A percentile compares a stretch with the other conserved stretches of the same genome.
These are phyloP conservation scores for Acacia concinna DNA, from an alignment of 331 rosid genomes.

Conservation along the genomic window DNA sequence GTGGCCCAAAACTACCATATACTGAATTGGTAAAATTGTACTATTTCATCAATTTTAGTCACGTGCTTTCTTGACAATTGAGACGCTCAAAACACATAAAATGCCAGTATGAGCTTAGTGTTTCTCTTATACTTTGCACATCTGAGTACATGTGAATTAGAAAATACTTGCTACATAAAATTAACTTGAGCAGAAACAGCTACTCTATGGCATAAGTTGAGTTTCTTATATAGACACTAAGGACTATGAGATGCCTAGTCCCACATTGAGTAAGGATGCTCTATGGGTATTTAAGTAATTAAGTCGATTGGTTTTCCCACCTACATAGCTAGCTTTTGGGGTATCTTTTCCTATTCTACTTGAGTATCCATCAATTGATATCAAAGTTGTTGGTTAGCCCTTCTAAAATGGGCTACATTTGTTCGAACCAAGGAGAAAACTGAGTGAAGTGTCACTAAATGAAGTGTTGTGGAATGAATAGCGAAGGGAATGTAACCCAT, in stretches of 20 bases:
- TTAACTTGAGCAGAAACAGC: constrained; percentile 23
- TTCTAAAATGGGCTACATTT: not conserved
- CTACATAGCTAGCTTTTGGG: not conserved
- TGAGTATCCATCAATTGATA: not conserved
- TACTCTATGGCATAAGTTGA: not conserved
- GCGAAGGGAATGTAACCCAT: not conserved
- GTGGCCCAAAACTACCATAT: constrained; percentile 85
- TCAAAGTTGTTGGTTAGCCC: not conserved
- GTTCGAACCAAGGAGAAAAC: not conserved
- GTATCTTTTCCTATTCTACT: not conserved
- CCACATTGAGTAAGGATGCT: not conserved
- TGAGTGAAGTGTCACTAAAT: not conserved
- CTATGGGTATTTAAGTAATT: not conserved
- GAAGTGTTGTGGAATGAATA: not conserved
- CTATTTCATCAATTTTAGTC: constrained; percentile 18
- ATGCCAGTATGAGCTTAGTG: not conserved
- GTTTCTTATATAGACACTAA: not conserved
- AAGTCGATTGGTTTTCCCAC: not conserved
- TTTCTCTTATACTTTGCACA: constrained; percentile 15
- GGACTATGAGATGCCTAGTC: not conserved
- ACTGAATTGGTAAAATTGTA: constrained; percentile 73
- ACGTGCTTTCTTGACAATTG: constrained; percentile 16
- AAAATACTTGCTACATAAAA: constrained; percentile 3
- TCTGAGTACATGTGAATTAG: constrained; percentile 11
- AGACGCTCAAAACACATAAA: constrained; percentile 6